Evolutionary conservation across 352 stramenopile genomes (phyloP).

Genomic region (Pelagophyceae sp.): DNA sequence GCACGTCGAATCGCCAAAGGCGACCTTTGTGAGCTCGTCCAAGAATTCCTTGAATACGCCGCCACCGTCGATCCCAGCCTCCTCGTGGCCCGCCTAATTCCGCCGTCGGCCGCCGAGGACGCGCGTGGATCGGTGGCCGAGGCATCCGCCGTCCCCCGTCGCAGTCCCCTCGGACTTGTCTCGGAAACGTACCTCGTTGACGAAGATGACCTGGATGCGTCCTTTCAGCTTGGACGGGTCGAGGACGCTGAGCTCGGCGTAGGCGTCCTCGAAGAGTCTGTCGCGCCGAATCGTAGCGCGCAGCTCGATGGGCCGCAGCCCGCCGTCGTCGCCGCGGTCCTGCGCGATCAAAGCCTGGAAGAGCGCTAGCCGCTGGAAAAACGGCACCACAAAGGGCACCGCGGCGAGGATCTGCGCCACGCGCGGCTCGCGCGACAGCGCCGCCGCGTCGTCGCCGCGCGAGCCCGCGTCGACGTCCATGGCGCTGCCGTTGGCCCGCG

Average conservation of each 20-base stretch:
- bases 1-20: slow-evolving; percentile 59
- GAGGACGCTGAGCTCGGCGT: slow-evolving; percentile 70
- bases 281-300: slow-evolving; percentile 47
- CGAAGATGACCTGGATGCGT: slow-evolving; percentile 72
- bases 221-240: slow-evolving; percentile 66
- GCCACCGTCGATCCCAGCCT: slow-evolving; percentile 93
- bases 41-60: slow-evolving; percentile 97
- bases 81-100: slow-evolving; percentile 71
- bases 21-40: slow-evolving; percentile 80
- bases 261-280: slow-evolving; percentile 69
- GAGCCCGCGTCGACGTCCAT: slow-evolving; percentile 27
- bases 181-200: no score
- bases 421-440: slow-evolving; percentile 49
- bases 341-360: slow-evolving; percentile 49
- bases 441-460: slow-evolving; percentile 41
- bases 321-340: slow-evolving; percentile 40
- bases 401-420: slow-evolving; percentile 51
- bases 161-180: no score
- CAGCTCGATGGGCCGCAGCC: slow-evolving; percentile 22
- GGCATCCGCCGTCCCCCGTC: neutral
- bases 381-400: slow-evolving; percentile 44
- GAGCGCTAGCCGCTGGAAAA: slow-evolving; percentile 44
- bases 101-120: no score
- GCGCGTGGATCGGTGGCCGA: no score
- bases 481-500: slow-evolving; percentile 21